Base-by-base conservation (phyloP, 768 basidiomycete genomes). In the Pulveroboletus ravenelii region DNA sequence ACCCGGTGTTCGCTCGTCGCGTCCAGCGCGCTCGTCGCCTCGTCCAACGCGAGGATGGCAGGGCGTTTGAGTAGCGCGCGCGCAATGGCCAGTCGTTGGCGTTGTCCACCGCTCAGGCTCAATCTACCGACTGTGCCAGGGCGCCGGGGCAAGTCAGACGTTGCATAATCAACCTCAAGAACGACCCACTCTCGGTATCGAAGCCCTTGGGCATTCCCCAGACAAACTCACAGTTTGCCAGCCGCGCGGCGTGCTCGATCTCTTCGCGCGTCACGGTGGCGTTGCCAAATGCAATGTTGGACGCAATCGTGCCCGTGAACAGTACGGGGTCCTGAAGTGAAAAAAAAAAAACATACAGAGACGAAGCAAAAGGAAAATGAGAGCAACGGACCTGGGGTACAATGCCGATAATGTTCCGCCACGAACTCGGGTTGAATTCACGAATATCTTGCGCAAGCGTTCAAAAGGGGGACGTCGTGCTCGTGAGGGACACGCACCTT, bases 171-270 rank as follows among this genome's bases (percentile, higher is more conserved):
- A 10, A n/a, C 3, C 6, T 6, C 14, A 8, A 15, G 15, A 15
- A 15, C 3, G 7, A 40, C 89, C 59, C 55, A 93, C 93, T 93
- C 59, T 84, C 77, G 1, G 95, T 97, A 58, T 96, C 94, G 59
- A 95, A 95, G 0, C 93, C 93, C 50, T 92, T 77, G 10, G 94
- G 93, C 77, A 98, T 82, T 14, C 88, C 85, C 87, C 92, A 91
- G 6, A 97, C 84, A 62, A 95, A 98, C 61, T 95, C 93, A 68
- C 94, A 97, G 58, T 97, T 96, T 2, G 95, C 95, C 52, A 90
- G 80, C 17, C 87, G 76, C 0, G 93, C 94, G 0, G 92, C 94
- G 27, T 83, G 72, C 66, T 96, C 91, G 18, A 97, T 89, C 52
- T 95, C 81, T 56, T 84, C 83, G 18, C 87, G 77, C 0, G 90